phyloP scores from a whole-genome alignment of 2,329 filamentous ascomycete species.

The Colletotrichum aenigma region DNA sequence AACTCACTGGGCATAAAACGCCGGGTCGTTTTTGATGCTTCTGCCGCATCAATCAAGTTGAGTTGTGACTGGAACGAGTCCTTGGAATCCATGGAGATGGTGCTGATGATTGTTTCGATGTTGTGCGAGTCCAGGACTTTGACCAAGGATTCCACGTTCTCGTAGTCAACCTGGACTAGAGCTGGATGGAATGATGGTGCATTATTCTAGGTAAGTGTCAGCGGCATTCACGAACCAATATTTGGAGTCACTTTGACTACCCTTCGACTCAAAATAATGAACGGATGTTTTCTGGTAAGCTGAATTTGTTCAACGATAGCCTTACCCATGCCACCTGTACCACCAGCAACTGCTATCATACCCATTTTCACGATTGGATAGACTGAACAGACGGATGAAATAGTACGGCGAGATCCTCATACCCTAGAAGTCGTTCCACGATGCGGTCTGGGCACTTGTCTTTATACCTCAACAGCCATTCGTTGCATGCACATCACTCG shows the following conservation, averaged over 20 bases:
- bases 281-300: constrained; percentile 32
- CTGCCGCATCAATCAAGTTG: constrained; percentile 48
- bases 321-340: constrained; percentile 45
- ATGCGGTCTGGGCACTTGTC: background rate
- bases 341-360: constrained; percentile 46
- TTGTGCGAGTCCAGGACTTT: constrained; percentile 34
- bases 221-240: background rate
- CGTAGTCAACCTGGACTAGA: constrained; percentile 30
- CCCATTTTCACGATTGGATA: background rate
- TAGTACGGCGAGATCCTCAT: too few species aligned
- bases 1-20: constrained; percentile 49
- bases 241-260: background rate
- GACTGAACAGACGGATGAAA: background rate
- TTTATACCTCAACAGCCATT: background rate
- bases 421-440: too few species aligned
- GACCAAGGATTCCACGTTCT: constrained; percentile 21
- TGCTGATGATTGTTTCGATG: constrained; percentile 48
- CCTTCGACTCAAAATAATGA: constrained; percentile 35
- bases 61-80: constrained; percentile 28
- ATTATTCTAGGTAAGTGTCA: background rate
- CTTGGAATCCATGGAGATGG: constrained; percentile 32
- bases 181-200: constrained; percentile 16
- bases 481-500: background rate
- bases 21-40: constrained; percentile 35
- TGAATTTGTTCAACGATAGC: constrained; percentile 48